Evolutionary conservation across 1,284 basidiomycete genomes (phyloP).

Genomic region (Pulchroboletus neoregius): DNA sequence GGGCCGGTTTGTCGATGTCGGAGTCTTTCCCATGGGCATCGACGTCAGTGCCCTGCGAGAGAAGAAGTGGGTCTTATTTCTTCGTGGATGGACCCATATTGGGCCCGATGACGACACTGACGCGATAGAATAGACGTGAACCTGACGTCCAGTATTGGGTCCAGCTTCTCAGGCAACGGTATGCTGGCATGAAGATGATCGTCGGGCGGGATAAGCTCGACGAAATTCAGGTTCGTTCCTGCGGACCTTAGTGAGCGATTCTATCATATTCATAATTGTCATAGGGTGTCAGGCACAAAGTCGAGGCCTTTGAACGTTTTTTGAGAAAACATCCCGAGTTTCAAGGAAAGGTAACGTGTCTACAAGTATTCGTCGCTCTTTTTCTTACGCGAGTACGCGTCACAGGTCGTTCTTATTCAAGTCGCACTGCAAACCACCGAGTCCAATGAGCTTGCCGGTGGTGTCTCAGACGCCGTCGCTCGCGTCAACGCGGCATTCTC

Average conservation of each 20-base stretch:
- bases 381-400: not conserved
- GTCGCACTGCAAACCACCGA: slow-evolving; percentile 82
- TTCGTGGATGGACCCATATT: slow-evolving; percentile 4
- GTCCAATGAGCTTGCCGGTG: slow-evolving; percentile 69
- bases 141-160: slow-evolving; percentile 83
- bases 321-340: slow-evolving; percentile 75
- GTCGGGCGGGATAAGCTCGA: slow-evolving; percentile 89
- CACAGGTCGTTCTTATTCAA: slow-evolving; percentile 76
- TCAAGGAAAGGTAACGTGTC: slow-evolving; percentile 57
- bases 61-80: slow-evolving; percentile 49
- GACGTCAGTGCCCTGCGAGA: slow-evolving; percentile 70
- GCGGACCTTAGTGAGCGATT: not conserved
- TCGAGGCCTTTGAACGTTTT: slow-evolving; percentile 82
- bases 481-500: slow-evolving; percentile 82
- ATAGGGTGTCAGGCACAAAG: slow-evolving; percentile 76
- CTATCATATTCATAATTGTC: not conserved
- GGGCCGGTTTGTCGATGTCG: slow-evolving; percentile 75
- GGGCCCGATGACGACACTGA: slow-evolving; percentile 14
- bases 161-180: slow-evolving; percentile 69
- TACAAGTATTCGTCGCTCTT: not conserved
- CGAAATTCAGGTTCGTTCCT: slow-evolving; percentile 59
- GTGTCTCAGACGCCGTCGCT: slow-evolving; percentile 73
- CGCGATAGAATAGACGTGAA: slow-evolving; percentile 47
- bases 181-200: slow-evolving; percentile 79
- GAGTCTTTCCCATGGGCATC: slow-evolving; percentile 87